Conservation (phyloP, 345 rosid genomes). For the Conringia planisiliqua region DNA sequence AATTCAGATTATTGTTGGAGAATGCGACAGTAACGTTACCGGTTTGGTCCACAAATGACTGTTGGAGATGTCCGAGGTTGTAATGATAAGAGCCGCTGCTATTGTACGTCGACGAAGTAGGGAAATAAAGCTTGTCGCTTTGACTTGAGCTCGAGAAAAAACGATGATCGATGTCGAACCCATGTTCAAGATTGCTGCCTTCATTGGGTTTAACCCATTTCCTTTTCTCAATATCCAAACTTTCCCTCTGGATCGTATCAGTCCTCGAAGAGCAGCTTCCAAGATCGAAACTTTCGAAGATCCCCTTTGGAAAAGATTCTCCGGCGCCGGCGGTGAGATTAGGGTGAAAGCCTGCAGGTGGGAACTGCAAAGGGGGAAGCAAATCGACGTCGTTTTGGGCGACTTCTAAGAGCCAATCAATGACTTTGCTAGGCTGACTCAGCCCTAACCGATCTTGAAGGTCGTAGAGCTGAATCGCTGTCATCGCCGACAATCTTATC, state of each 20-base stretch:
- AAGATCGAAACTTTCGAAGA: conserved; percentile 27
- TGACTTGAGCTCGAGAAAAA: conserved; percentile 45
- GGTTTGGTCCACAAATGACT: conserved; percentile 53
- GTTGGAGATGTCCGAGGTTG: conserved; percentile 54
- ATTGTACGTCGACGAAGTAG: conserved; percentile 31
- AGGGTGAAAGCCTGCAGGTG: conserved; percentile 57
- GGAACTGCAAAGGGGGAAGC: conserved; percentile 80
- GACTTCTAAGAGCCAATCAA: conserved; percentile 85
- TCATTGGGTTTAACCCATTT: conserved; percentile 41
- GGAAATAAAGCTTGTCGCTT: conserved; percentile 14
- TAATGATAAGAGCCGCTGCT: conserved; percentile 36
- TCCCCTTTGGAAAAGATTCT: conserved; percentile 32
- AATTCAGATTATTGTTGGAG: conserved; percentile 25
- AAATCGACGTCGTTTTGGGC: conserved; percentile 64
- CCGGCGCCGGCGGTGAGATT: conserved; percentile 38
- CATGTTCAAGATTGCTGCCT: conserved; percentile 1
- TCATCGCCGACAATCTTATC: conserved; percentile 78
- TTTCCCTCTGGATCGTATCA: conserved; percentile 30
- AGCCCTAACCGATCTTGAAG: conserved; percentile 83
- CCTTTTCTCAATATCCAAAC: conserved; percentile 35
- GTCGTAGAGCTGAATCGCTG: conserved; percentile 83
- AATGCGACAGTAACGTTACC: conserved; percentile 53
- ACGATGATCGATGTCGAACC: conserved; percentile 25
- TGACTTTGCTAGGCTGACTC: conserved; percentile 85
- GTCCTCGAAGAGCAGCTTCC: conserved; percentile 38